Percentiles rank a stretch among this genome's conserved stretches.
These are phyloP conservation scores for Phytophthora macrochlamydospora DNA, from an alignment of 352 stramenopile species.

Conservation along the genomic window DNA sequence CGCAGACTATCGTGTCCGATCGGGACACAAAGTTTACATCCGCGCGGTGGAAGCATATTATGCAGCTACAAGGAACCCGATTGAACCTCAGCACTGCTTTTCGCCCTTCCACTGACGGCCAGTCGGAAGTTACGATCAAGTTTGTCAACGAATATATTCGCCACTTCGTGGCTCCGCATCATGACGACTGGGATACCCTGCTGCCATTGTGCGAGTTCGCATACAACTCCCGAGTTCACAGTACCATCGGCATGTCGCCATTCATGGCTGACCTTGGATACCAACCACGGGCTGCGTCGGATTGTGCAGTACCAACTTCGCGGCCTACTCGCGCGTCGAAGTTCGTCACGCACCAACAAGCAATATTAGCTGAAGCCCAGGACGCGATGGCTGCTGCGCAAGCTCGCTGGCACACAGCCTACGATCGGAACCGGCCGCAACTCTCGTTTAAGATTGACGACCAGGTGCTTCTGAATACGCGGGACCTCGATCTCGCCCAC, in stretches of 20 bases:
- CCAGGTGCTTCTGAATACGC: not conserved
- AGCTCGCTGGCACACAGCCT: not conserved
- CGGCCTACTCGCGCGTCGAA: not conserved
- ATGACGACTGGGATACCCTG: conserved; percentile 10
- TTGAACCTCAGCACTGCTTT: conserved; percentile 2
- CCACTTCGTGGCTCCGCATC: not conserved
- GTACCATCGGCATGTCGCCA: conserved; percentile 8
- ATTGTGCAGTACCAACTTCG: not conserved
- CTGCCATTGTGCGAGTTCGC: conserved; percentile 11
- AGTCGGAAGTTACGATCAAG: conserved; percentile 1
- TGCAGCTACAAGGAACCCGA: not conserved
- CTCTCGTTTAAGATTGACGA: not conserved
- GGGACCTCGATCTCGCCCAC: conserved; percentile 3
- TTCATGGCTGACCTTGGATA: conserved; percentile 17
- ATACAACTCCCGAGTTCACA: conserved; percentile 8
- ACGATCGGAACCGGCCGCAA: conserved; percentile 1
- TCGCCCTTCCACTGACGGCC: conserved; percentile 4
- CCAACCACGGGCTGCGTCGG: not conserved
- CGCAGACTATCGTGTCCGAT: not conserved
- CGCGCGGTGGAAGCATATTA: conserved; percentile 5
- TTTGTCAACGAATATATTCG: conserved; percentile 2
- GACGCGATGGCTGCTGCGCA: not conserved
- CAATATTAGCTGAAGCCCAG: not conserved
- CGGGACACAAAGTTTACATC: conserved; percentile 6
- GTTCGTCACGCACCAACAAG: not conserved